Evolutionary conservation across 192 early-diverging fungal genomes (phyloP), one percentile per base, ranked within the genome.

Genomic region (Linnemannia zychae): DNA sequence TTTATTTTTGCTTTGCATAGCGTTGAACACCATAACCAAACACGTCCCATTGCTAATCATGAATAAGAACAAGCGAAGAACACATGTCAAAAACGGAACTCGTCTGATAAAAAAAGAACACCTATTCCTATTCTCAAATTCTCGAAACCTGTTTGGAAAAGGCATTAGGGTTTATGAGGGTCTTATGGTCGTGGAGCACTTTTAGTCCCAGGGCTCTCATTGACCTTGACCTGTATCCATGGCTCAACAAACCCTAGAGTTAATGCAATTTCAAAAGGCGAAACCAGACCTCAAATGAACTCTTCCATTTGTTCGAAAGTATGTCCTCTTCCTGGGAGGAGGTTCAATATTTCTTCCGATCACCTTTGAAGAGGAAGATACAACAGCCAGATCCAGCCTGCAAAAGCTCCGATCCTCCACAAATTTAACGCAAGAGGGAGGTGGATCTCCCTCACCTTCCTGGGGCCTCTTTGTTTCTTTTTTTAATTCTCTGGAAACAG

Each of bases 251-350:
- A 63, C 28, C 28, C 28, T 12, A 12, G 11, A 22, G 22, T 20
- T 7, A 57, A 57, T n/a, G 13, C 48, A 49, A 49, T 17, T 17
- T 17, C 48, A 4, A 17, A 11, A 28, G 57, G 57, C 57, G 57
- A 63, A 63, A 63, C 57, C 57, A 63, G 7, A 63, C 7, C 22
- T 9, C n/a, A 2, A 12, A 28, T 9, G 1, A 24, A 24, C 53
- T n/a, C 7, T 63, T 63, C 57, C 12, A 33, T 63, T 63, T 63
- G 57, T 63, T 63, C 57, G 57, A 63, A 63, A 16, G 57, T 63
- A 63, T 63, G 9, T 31, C 31, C 31, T 11, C 15, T 28, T 11
- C 40, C 9, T 44, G 9, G 40, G 40, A 24, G 57, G 57, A 49
- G 48, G 12, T 63, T 63, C 57, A 63, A 31, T 63, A 31, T 63